These are phyloP conservation scores for Neospermospora avenae DNA, from an alignment of 2,329 filamentous ascomycete genomes.

Conservation along the genomic window DNA sequence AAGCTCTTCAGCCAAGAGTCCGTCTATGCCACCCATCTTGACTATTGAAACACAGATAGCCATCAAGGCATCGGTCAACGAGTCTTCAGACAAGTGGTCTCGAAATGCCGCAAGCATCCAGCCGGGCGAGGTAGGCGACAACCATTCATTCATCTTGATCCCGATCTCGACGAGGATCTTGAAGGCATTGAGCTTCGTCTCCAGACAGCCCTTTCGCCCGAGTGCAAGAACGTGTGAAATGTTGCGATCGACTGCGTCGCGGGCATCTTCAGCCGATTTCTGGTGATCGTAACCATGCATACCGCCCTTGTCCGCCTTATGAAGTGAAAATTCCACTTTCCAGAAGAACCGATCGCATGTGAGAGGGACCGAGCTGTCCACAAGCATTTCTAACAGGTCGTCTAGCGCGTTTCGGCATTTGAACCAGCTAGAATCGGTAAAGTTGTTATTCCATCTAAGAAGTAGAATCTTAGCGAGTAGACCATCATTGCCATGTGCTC, in stretches of 20 bases:
- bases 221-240: conserved; percentile 5
- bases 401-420: background rate
- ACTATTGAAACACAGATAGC: conserved; percentile 9
- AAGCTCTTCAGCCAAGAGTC: conserved; percentile 4
- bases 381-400: background rate
- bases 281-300: background rate
- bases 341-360: background rate
- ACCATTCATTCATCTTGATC: conserved; percentile 9
- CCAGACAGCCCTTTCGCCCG: conserved; percentile 2
- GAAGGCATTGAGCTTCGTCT: conserved; percentile 14
- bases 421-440: background rate
- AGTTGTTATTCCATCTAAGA: background rate
- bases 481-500: background rate
- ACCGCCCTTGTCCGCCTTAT: background rate
- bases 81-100: conserved; percentile 14
- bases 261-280: background rate
- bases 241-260: background rate
- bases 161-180: conserved; percentile 13
- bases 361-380: background rate
- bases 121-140: background rate
- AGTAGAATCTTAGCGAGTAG: background rate
- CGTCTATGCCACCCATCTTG: background rate
- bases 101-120: conserved; percentile 10
- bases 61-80: conserved; percentile 14
- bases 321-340: background rate